phyloP scores from a whole-genome alignment of 1,284 basidiomycete species.

The Pyrrhoderma lamaoense region DNA sequence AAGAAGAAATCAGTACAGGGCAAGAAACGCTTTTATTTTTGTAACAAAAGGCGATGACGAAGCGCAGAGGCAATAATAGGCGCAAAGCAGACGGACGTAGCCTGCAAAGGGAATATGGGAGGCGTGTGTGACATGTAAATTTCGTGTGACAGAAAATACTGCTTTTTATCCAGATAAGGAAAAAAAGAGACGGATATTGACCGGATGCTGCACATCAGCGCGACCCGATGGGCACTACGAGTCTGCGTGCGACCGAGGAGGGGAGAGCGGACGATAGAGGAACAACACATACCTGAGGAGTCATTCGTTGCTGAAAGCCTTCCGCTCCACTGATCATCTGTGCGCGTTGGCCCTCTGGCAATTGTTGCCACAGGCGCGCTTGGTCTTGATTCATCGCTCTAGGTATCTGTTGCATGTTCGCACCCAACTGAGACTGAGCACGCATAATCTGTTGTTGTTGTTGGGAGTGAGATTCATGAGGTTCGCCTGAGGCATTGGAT shows the following conservation, averaged over 20 bases:
- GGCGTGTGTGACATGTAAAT: not conserved
- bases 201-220: slow-evolving; percentile 12
- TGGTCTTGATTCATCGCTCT: slow-evolving; percentile 11
- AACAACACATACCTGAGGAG: slow-evolving; percentile 13
- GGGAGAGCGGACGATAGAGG: not conserved
- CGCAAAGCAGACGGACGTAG: slow-evolving; percentile 6
- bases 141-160: slow-evolving; percentile 6
- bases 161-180: slow-evolving; percentile 9
- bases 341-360: not conserved
- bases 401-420: slow-evolving; percentile 10
- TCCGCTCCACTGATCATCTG: slow-evolving; percentile 12
- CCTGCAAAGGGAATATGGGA: not conserved
- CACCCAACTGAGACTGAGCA: slow-evolving; percentile 2
- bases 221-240: slow-evolving; percentile 10
- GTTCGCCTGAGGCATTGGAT: slow-evolving; percentile 15
- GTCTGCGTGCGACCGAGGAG: not conserved
- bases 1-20: not conserved
- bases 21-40: not conserved
- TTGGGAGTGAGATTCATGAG: slow-evolving; percentile 15
- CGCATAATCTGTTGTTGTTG: slow-evolving; percentile 12
- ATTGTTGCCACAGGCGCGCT: slow-evolving; percentile 18
- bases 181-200: slow-evolving; percentile 12
- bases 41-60: slow-evolving; percentile 7
- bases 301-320: slow-evolving; percentile 9
- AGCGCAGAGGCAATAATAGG: slow-evolving; percentile 7